Percentiles rank a stretch among this genome's conserved stretches.
phyloP scores from a whole-genome alignment of 2,329 filamentous ascomycete genomes.

The Atkinsonella hypoxylon region DNA sequence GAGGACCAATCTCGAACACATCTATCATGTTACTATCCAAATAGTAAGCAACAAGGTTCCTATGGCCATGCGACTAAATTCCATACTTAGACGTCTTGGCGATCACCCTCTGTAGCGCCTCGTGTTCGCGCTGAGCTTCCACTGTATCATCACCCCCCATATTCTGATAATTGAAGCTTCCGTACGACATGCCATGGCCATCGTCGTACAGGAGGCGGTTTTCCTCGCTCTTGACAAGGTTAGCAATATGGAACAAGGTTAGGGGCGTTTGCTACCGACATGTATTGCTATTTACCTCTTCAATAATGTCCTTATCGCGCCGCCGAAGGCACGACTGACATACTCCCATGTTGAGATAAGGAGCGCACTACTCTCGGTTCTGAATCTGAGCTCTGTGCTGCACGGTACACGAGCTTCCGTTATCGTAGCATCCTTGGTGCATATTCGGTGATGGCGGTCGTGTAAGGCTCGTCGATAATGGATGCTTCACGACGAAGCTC shows the following conservation, averaged over 20 bases:
- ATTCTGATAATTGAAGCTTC: constrained; percentile 47
- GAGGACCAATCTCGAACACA: constrained; percentile 52
- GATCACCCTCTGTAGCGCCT: constrained; percentile 52
- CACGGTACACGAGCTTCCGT: constrained; percentile 1
- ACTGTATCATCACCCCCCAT: constrained; percentile 44
- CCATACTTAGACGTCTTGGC: constrained; percentile 52
- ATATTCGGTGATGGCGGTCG: neutral
- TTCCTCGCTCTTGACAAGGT: constrained; percentile 38
- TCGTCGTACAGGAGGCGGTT: constrained; percentile 50
- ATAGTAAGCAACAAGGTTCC: neutral
- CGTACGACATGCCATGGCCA: constrained; percentile 45
- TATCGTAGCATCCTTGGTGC: constrained; percentile 5
- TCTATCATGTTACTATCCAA: constrained; percentile 50
- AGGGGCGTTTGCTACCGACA: neutral
- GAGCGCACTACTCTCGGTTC: neutral
- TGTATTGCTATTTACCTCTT: constrained; percentile 34
- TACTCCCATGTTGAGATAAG: constrained; percentile 37
- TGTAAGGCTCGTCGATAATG: neutral
- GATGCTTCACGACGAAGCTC: neutral
- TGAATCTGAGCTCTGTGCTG: neutral
- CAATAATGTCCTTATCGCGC: constrained; percentile 36
- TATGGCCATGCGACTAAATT: neutral
- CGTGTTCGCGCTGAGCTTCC: constrained; percentile 51
- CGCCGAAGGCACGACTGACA: constrained; percentile 49
- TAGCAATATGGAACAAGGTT: neutral